Evolutionary conservation across 1,139 yeast genomes (phyloP).

Genomic region (Candida gigantensis): DNA sequence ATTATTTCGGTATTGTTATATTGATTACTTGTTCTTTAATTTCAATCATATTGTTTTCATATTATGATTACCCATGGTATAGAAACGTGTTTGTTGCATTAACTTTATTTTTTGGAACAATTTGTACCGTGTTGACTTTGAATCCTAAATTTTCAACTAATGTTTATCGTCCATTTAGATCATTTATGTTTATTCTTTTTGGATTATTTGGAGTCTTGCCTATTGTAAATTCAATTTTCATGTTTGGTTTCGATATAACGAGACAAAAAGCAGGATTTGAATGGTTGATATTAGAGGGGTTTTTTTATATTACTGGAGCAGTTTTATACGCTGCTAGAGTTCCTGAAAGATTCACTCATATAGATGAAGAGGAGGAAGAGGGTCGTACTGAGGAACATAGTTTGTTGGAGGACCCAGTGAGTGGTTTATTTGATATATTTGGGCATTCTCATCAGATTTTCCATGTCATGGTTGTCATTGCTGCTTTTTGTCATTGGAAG

Average conservation of each 20-base stretch:
- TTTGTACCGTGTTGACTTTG: conserved; percentile 67
- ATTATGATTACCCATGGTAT: conserved; percentile 48
- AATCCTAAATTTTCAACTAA: conserved; percentile 66
- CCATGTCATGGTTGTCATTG: conserved; percentile 78
- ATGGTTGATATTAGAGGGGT: conserved; percentile 71
- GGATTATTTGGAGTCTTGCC: conserved; percentile 83
- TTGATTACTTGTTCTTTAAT: conserved; percentile 75
- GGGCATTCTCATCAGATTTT: conserved; percentile 91
- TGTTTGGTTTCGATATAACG: conserved; percentile 43
- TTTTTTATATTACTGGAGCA: conserved; percentile 78
- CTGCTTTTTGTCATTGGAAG: conserved; percentile 73
- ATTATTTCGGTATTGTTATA: conserved; percentile 82
- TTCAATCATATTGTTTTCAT: conserved; percentile 69
- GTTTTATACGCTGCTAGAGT: conserved; percentile 71
- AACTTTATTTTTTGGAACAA: conserved; percentile 56
- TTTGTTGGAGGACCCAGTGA: conserved; percentile 17
- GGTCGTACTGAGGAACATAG: conserved; percentile 20
- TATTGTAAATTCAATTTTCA: conserved; percentile 48
- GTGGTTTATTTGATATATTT: conserved; percentile 58
- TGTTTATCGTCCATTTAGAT: conserved; percentile 74
- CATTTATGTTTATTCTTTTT: conserved; percentile 75
- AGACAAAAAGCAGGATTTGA: conserved; percentile 51
- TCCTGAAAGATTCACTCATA: conserved; percentile 76
- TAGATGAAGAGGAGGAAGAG: no score
- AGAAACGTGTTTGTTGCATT: conserved; percentile 47